Percentiles rank a stretch among this genome's conserved stretches.
Evolutionary conservation across 2,329 filamentous ascomycete species (phyloP).

Genomic region (Aureobasidium sp.): DNA sequence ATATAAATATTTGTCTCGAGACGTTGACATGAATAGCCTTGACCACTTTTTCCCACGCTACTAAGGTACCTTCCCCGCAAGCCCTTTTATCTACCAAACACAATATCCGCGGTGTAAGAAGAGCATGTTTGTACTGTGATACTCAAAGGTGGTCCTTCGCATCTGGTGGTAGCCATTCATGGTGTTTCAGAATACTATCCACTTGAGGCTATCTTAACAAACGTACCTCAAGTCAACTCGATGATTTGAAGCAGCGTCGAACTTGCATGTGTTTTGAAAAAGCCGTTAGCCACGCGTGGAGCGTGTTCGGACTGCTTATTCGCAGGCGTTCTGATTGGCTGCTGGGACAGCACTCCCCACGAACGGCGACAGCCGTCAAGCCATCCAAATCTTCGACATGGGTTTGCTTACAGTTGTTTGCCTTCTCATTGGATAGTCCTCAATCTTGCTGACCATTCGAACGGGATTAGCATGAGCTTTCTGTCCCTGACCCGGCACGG

Average conservation of each 20-base stretch:
- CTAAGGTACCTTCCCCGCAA: constrained; percentile 2
- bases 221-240: background rate
- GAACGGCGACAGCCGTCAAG: background rate
- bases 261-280: background rate
- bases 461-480: background rate
- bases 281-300: background rate
- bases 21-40: constrained; percentile 1
- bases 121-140: background rate
- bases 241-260: background rate
- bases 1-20: background rate
- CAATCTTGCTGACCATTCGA: background rate
- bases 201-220: background rate
- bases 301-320: background rate
- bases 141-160: background rate
- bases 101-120: background rate
- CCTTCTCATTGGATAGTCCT: background rate
- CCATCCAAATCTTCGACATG: background rate
- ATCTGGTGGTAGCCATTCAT: background rate
- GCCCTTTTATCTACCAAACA: background rate
- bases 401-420: background rate
- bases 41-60: constrained; percentile 5
- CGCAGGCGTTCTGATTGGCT: background rate
- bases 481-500: background rate
- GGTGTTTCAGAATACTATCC: too few relatives aligned
- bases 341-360: background rate